These are phyloP conservation scores for Pseudocercospora vitis DNA, from an alignment of 2,329 filamentous ascomycete species.

Conservation along the genomic window DNA sequence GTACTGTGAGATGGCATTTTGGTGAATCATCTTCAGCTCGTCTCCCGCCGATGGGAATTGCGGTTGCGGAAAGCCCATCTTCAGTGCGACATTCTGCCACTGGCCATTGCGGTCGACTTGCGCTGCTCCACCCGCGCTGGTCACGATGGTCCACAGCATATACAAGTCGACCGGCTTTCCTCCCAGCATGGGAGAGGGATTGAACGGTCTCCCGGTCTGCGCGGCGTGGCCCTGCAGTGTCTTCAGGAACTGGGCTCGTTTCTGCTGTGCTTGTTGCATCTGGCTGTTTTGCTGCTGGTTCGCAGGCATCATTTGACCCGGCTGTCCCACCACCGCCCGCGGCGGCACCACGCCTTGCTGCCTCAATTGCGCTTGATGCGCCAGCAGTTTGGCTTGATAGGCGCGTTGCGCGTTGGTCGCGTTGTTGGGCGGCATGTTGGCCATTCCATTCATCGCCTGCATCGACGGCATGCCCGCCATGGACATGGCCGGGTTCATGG, in stretches of 20 bases:
- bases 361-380: slow-evolving; percentile 67
- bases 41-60: slow-evolving; percentile 62
- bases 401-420: slow-evolving; percentile 71
- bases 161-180: slow-evolving; percentile 74
- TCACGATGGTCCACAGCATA: slow-evolving; percentile 73
- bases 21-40: slow-evolving; percentile 71
- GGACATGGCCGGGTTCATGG: slow-evolving; percentile 36
- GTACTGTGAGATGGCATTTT: slow-evolving; percentile 72
- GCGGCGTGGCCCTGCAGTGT: slow-evolving; percentile 77
- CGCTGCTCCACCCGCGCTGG: slow-evolving; percentile 75
- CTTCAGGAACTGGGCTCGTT: slow-evolving; percentile 55
- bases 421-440: slow-evolving; percentile 44
- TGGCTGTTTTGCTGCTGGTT: slow-evolving; percentile 27
- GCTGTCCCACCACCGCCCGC: slow-evolving; percentile 31
- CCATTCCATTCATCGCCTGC: slow-evolving; percentile 39
- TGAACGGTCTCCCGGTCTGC: slow-evolving; percentile 69
- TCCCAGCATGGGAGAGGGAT: slow-evolving; percentile 70
- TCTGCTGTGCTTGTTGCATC: slow-evolving; percentile 29
- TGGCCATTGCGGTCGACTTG: slow-evolving; percentile 66
- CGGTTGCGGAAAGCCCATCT: slow-evolving; percentile 44
- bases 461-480: slow-evolving; percentile 45
- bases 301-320: slow-evolving; percentile 32
- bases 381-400: slow-evolving; percentile 82
- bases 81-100: slow-evolving; percentile 70
- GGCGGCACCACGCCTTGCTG: slow-evolving; percentile 35